phyloP scores from a whole-genome alignment of 139 green algal genomes.

The Zygnema cylindricum region DNA sequence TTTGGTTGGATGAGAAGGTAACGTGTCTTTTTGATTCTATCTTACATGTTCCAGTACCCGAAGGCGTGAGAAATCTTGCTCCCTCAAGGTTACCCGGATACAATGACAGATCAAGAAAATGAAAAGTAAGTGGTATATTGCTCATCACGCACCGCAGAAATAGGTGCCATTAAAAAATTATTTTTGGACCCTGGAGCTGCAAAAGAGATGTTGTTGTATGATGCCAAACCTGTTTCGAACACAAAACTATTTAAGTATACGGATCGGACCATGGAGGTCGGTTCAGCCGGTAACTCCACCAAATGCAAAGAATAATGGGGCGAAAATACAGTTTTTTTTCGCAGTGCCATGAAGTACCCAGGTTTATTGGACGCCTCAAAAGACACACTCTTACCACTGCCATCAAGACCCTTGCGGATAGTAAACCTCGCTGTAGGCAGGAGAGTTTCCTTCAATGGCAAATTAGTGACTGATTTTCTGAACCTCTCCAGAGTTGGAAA shows the following conservation, averaged over 20 bases:
- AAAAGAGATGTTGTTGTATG: constrained; percentile 39
- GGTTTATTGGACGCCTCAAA: neutral
- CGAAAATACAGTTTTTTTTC: neutral
- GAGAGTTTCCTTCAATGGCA: neutral
- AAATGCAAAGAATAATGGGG: neutral
- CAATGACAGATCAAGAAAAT: neutral
- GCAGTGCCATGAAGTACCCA: neutral
- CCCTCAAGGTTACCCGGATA: no score
- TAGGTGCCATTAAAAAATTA: constrained; percentile 47
- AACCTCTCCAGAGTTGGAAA: neutral
- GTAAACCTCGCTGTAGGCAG: neutral
- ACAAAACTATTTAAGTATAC: neutral
- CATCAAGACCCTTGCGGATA: neutral
- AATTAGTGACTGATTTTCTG: neutral
- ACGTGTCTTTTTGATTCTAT: no score
- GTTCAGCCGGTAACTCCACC: neutral
- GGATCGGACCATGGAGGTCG: neutral
- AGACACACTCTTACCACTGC: neutral
- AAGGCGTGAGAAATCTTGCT: no score
- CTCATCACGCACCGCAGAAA: constrained; percentile 43
- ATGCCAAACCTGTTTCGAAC: neutral
- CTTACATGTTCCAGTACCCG: no score
- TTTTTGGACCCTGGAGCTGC: neutral
- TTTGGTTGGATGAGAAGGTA: no score
- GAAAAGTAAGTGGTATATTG: constrained; percentile 57